Percentiles rank a stretch among this genome's conserved stretches.
These are phyloP conservation scores for Patellaria atrata DNA, from an alignment of 495 filamentous ascomycete species.

Conservation along the genomic window DNA sequence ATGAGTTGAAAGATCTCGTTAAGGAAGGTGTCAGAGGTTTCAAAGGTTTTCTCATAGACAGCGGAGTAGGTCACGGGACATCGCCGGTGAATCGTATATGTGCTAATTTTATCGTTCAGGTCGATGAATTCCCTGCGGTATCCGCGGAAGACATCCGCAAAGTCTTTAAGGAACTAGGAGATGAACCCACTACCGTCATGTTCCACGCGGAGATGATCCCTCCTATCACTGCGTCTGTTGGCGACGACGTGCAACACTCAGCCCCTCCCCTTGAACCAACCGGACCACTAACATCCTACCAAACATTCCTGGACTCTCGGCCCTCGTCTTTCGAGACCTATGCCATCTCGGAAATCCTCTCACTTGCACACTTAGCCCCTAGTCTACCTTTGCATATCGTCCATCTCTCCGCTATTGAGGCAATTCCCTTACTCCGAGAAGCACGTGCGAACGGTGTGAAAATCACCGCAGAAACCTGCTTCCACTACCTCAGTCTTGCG, in stretches of 20 bases:
- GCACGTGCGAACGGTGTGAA: conserved; percentile 69
- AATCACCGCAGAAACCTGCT: conserved; percentile 94
- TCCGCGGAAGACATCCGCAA: conserved; percentile 60
- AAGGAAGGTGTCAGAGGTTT: conserved; percentile 81
- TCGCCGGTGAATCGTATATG: conserved; percentile 1
- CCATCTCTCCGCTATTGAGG: conserved; percentile 81
- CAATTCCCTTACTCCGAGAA: conserved; percentile 73
- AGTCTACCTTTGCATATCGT: conserved; percentile 85
- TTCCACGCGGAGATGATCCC: conserved; percentile 99
- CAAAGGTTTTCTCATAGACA: conserved; percentile 96
- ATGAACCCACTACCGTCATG: conserved; percentile 78
- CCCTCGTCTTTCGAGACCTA: conserved; percentile 84
- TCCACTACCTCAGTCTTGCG: conserved; percentile 90
- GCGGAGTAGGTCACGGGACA: conserved; percentile 51
- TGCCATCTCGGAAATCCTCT: conserved; percentile 75
- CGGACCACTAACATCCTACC: conserved; percentile 68
- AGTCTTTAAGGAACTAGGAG: conserved; percentile 65
- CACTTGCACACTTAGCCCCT: conserved; percentile 65
- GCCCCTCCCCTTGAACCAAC: conserved; percentile 56
- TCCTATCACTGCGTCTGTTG: conserved; percentile 66
- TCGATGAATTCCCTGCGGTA: conserved; percentile 91
- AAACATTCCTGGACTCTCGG: conserved; percentile 82
- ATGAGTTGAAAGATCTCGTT: conserved; percentile 67
- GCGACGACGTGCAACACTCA: conserved; percentile 61
- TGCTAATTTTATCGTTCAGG: conserved; percentile 28